Evolutionary conservation across 257 asterid genomes (phyloP).

Genomic region (Asclepias syriaca): DNA sequence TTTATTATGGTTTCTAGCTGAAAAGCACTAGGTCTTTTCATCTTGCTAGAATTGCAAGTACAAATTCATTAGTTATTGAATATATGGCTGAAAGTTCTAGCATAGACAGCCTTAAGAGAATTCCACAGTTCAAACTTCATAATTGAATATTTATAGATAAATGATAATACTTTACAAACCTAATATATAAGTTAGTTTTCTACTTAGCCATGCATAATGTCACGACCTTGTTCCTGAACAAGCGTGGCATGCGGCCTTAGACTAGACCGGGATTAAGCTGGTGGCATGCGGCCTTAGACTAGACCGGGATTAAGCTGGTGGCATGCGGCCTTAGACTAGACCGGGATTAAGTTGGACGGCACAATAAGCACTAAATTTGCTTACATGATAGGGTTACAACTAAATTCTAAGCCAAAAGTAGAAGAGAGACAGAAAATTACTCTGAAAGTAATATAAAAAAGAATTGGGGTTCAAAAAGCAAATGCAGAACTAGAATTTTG

Average conservation of each 20-base stretch:
- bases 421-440: neutral
- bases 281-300: too few species aligned
- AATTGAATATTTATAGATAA: neutral
- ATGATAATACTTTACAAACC: neutral
- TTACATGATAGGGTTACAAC: neutral
- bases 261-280: too few species aligned
- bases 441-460: neutral
- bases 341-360: too few species aligned
- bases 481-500: neutral
- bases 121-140: neutral
- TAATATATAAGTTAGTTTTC: neutral
- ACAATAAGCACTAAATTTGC: neutral
- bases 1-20: slow-evolving; percentile 38
- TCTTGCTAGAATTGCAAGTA: neutral
- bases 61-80: neutral
- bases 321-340: too few species aligned
- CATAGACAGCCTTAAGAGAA: neutral
- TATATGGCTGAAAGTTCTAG: neutral
- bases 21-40: slow-evolving; percentile 15
- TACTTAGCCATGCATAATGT: neutral
- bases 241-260: too few species aligned
- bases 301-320: too few species aligned
- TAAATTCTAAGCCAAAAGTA: neutral
- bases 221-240: too few species aligned
- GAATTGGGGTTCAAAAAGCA: neutral